These are phyloP conservation scores for Lipomyces oligophaga DNA, from an alignment of 805 yeast genomes.

Conservation along the genomic window DNA sequence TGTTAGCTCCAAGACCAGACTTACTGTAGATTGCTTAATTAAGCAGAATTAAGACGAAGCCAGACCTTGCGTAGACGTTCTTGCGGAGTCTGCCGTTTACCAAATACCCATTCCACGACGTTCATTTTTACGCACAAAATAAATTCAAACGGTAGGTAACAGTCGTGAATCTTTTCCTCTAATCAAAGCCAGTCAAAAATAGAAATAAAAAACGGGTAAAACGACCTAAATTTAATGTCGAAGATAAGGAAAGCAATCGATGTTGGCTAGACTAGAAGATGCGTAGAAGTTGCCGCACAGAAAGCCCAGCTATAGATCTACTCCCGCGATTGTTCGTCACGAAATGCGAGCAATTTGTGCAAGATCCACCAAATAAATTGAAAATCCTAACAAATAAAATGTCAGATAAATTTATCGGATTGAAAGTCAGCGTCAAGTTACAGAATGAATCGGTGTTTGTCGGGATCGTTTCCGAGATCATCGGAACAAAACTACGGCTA, in stretches of 20 bases:
- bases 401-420: conserved; percentile 16
- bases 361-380: no score
- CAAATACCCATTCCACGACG: conserved; percentile 91
- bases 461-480: conserved; percentile 45
- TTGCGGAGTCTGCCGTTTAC: conserved; percentile 88
- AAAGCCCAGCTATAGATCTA: no score
- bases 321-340: no score
- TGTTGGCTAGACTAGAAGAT: no score
- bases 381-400: no score
- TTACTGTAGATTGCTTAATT: conserved; percentile 23
- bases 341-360: no score
- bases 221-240: no score
- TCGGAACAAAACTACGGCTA: conserved; percentile 41
- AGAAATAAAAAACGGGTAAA: not conserved
- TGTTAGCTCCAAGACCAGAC: not conserved
- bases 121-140: conserved; percentile 48
- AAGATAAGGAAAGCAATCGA: no score
- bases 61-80: conserved; percentile 75
- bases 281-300: no score
- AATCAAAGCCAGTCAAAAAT: not conserved
- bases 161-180: no score
- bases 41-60: not conserved
- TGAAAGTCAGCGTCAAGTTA: conserved; percentile 20
- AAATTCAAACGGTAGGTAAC: not conserved
- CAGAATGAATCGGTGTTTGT: conserved; percentile 31